Evolutionary conservation across 2,329 filamentous ascomycete species (phyloP).

Genomic region (Colletotrichum magnum): DNA sequence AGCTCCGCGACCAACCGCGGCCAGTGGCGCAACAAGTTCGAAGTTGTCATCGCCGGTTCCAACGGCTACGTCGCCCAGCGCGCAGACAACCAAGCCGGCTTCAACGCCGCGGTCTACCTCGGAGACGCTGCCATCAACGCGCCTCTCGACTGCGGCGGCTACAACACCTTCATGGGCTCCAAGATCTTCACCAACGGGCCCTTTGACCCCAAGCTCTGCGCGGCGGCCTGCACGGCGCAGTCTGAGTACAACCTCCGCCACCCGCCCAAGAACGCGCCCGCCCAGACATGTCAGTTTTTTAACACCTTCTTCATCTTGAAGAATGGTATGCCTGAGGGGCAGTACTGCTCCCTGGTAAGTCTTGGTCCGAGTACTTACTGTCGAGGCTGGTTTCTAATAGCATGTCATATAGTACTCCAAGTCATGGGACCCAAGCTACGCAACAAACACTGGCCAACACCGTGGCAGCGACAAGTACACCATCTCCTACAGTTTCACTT

Average conservation of each 20-base stretch:
- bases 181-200: constrained; percentile 20
- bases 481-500: constrained; percentile 24
- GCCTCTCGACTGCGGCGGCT: constrained; percentile 25
- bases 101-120: constrained; percentile 10
- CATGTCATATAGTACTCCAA: constrained; percentile 4
- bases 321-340: constrained; percentile 25
- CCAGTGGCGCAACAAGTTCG: constrained; percentile 29
- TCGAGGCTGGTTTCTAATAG: too few relatives aligned
- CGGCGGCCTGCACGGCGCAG: constrained; percentile 22
- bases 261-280: constrained; percentile 12
- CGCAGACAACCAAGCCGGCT: constrained; percentile 17
- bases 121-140: constrained; percentile 30
- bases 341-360: constrained; percentile 16
- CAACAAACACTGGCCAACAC: constrained; percentile 20
- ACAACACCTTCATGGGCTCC: constrained; percentile 30
- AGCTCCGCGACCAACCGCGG: constrained; percentile 37
- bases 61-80: constrained; percentile 35
- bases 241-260: not conserved
- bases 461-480: constrained; percentile 24
- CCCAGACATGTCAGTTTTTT: constrained; percentile 22
- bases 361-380: too few relatives aligned
- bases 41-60: constrained; percentile 36
- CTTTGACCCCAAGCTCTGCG: constrained; percentile 25
- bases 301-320: constrained; percentile 22
- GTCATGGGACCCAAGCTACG: constrained; percentile 23